These are phyloP conservation scores for Fusarium redolens DNA, from an alignment of 2,329 filamentous ascomycete genomes.

Conservation along the genomic window DNA sequence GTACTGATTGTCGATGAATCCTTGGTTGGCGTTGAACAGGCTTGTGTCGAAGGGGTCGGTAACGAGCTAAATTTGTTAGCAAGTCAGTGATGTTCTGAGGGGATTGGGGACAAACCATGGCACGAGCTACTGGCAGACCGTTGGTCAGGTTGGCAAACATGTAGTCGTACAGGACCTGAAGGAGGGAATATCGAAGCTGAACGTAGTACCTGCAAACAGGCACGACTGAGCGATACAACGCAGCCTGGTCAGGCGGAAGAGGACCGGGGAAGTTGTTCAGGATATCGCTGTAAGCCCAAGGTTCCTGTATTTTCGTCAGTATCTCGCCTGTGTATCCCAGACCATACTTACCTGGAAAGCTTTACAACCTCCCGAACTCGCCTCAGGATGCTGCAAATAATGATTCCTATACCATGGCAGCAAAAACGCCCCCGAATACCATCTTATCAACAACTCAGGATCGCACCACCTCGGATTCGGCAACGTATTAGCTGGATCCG, in stretches of 20 bases:
- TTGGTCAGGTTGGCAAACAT: constrained; percentile 9
- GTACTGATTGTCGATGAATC: neutral
- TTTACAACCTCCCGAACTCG: neutral
- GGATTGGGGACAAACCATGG: neutral
- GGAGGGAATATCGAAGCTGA: neutral
- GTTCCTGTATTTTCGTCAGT: neutral
- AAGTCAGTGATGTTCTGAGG: accelerated
- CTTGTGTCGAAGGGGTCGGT: neutral
- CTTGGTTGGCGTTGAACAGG: neutral
- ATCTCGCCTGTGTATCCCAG: accelerated
- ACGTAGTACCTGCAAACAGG: constrained; percentile 2
- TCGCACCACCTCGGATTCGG: neutral
- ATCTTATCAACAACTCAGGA: neutral
- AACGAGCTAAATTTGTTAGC: neutral
- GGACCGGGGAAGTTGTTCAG: neutral
- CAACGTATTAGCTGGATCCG: neutral
- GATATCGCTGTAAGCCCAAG: neutral
- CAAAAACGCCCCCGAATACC: constrained; percentile 2
- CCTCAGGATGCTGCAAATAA: neutral
- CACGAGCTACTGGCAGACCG: neutral
- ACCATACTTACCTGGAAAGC: neutral
- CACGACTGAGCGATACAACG: neutral
- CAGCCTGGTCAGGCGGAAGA: neutral
- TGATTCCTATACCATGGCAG: constrained; percentile 5
- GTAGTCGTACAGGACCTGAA: neutral